Evolutionary conservation across 305 asterid genomes (phyloP).

Genomic region (Striga hermonthica): DNA sequence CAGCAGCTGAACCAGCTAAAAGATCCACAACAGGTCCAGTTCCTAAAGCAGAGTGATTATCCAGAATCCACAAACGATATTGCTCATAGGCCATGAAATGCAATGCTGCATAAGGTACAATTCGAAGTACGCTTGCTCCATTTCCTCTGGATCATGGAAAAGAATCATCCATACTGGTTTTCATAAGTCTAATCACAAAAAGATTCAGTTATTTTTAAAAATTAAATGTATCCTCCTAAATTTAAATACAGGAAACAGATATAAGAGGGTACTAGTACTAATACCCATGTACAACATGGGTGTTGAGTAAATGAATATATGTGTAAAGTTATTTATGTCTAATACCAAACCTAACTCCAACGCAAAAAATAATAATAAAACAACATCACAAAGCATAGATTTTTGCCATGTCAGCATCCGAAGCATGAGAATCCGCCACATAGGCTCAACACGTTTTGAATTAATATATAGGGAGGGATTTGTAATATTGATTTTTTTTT

Average conservation of each 20-base stretch:
- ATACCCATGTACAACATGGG: no score
- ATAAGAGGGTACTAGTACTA: no score
- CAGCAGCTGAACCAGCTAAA: conserved; percentile 94
- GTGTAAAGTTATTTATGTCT: no score
- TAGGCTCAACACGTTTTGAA: no score
- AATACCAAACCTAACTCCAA: no score
- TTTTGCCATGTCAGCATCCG: no score
- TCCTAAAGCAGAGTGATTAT: conserved; percentile 68
- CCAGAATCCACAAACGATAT: conserved; percentile 73
- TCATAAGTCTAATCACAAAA: conserved; percentile 3
- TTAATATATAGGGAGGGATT: background rate
- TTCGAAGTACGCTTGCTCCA: conserved; percentile 96
- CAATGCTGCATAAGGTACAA: conserved; percentile 91
- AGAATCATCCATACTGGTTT: background rate
- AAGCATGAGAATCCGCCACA: no score
- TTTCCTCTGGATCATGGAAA: conserved; percentile 62
- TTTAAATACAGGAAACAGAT: no score
- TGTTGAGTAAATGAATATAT: no score
- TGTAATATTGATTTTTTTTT: background rate
- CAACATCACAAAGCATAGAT: no score
- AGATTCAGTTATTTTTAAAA: background rate
- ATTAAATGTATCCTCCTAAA: background rate
- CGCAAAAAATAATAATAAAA: no score
- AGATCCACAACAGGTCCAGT: conserved; percentile 94
- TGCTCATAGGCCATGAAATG: conserved; percentile 96